Evolutionary conservation across 192 early-diverging fungal species (phyloP).

Genomic region (Dimargaris verticillata): DNA sequence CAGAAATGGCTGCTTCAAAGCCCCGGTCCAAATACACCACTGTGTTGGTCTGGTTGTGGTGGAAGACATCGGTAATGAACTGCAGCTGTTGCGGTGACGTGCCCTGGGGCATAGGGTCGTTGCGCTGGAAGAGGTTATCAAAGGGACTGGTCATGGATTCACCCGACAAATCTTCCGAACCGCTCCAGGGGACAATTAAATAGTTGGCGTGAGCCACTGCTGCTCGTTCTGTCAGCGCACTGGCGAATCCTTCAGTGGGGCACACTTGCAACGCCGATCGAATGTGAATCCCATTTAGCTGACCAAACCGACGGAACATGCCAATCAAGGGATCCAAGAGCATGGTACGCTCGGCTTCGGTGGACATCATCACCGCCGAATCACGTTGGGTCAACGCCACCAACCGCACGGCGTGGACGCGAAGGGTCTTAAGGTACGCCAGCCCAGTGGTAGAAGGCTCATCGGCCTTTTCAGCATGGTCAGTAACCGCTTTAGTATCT

Average conservation of each 20-base stretch:
- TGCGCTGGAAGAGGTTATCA: slow-evolving; percentile 14
- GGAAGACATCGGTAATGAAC: slow-evolving; percentile 30
- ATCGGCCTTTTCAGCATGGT: not conserved
- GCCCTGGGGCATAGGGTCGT: slow-evolving; percentile 9
- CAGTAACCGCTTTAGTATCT: not conserved
- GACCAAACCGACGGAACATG: slow-evolving; percentile 68
- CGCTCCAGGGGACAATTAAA: slow-evolving; percentile 55
- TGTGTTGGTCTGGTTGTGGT: slow-evolving; percentile 23
- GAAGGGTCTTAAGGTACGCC: slow-evolving; percentile 15
- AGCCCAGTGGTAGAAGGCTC: slow-evolving; percentile 15
- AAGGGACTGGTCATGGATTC: not conserved
- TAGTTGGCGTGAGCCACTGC: slow-evolving; percentile 36
- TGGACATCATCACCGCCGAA: slow-evolving; percentile 62
- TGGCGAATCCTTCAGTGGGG: slow-evolving; percentile 46
- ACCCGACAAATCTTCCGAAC: slow-evolving; percentile 13
- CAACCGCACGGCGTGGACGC: slow-evolving; percentile 55
- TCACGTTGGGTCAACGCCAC: slow-evolving; percentile 62
- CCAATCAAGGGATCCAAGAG: slow-evolving; percentile 58
- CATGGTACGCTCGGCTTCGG: slow-evolving; percentile 41
- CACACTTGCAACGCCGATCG: slow-evolving; percentile 41
- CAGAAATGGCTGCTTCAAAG: slow-evolving; percentile 24
- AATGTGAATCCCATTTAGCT: slow-evolving; percentile 47
- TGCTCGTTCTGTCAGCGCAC: slow-evolving; percentile 40
- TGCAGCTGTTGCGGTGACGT: slow-evolving; percentile 28
- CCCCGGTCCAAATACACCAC: slow-evolving; percentile 57